Base-by-base conservation (phyloP, 2,329 filamentous ascomycete species). In the Colletotrichum lindemuthianum region DNA sequence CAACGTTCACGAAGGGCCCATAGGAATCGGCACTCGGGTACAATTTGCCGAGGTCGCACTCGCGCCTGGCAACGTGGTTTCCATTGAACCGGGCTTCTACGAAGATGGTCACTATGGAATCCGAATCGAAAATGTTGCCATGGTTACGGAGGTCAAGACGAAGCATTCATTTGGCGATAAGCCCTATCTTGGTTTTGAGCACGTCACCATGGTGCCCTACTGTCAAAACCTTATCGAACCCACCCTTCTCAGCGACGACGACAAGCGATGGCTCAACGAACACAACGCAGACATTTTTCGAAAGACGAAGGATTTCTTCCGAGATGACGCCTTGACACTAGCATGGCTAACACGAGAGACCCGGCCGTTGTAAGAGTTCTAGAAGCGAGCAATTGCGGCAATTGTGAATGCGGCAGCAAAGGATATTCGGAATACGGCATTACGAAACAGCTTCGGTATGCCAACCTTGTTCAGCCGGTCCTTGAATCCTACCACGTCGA, bases 1-100 rank as follows among this genome's bases (percentile, higher is more conserved):
- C 72, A 99, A 99, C 70, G 96, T 99, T 0, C 96, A 99, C 75
- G 96, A 99, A 79, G 96, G 96, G 0, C 96, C 96, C 2, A 97
- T 99, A 67, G 96, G 96, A 16, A 96, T 99, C 66, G 96, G 96
- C 34, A 97, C 94, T 9, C 87, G 96, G 48, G 88, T 96, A 43
- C 92, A 96, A 71, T 97, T 95, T 74, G 90, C 92, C 0, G 96
- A 99, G 74, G 94, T 98, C 6, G 86, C 96, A 0, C 84, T 99
- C 36, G 88, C 92, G 0, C 85, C 92, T n/a, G 96, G 96, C 48
- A 97, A 99, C 72, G 95, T 99, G 44, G 88, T 98, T 57, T 98
- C 95, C 2, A 93, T 97, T 72, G 93, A 99, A 77, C 96, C 96
- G 2, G 96, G 96, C 36, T 99, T 94, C 80, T 99, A 99, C 76